Conservation (phyloP, 2,329 filamentous ascomycete genomes). For the Pyricularia pennisetigena region DNA sequence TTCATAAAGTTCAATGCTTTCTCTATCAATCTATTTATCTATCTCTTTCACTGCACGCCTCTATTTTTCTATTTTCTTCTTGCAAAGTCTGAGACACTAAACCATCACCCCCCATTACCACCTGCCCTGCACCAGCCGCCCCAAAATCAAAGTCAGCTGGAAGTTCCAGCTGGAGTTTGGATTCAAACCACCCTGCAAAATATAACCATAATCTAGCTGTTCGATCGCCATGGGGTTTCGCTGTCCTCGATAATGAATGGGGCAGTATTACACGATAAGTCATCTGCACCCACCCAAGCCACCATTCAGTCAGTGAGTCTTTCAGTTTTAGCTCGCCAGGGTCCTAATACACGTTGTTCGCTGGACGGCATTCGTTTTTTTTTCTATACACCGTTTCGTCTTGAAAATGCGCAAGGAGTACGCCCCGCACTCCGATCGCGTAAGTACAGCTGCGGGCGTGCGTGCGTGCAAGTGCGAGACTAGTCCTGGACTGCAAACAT, state of each 20-base stretch:
- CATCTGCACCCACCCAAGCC: not conserved
- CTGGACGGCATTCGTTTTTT: too few relatives aligned
- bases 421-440: not conserved
- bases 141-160: not conserved
- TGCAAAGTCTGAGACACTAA: not conserved
- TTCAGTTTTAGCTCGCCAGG: not conserved
- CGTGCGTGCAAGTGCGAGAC: too few relatives aligned
- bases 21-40: too few relatives aligned
- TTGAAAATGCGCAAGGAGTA: not conserved
- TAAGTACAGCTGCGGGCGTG: not conserved
- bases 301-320: not conserved
- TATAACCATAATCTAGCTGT: not conserved
- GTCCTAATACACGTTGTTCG: not conserved
- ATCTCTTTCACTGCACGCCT: not conserved
- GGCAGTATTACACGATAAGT: not conserved
- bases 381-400: not conserved
- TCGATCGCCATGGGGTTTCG: not conserved
- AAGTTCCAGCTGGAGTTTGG: not conserved
- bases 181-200: not conserved
- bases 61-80: not conserved
- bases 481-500: not conserved
- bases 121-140: too few relatives aligned
- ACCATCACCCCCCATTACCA: not conserved
- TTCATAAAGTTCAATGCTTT: not conserved
- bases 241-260: not conserved